phyloP scores from a whole-genome alignment of 371 early-diverging fungal species.

The Choanephora cucurbitarum region DNA sequence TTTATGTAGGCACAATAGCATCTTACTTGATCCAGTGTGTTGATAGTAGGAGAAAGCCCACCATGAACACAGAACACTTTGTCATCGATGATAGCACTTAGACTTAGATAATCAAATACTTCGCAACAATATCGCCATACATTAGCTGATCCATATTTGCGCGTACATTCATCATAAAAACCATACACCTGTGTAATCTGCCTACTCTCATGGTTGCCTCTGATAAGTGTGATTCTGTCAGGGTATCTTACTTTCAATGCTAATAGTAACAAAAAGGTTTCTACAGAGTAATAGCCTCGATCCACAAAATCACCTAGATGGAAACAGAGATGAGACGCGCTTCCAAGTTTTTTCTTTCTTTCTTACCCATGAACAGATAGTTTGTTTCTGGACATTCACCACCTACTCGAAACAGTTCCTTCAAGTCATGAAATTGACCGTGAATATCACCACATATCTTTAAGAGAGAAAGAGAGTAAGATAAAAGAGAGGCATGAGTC shows the following conservation, averaged over 20 bases:
- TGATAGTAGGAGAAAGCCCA: constrained; percentile 93
- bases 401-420: constrained; percentile 94
- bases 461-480: neutral
- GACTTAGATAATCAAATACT: constrained; percentile 95
- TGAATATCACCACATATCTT: constrained; percentile 99
- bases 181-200: constrained; percentile 99
- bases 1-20: too few species aligned
- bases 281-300: constrained; percentile 98
- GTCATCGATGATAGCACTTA: constrained; percentile 94
- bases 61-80: constrained; percentile 98
- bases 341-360: neutral
- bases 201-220: constrained; percentile 98
- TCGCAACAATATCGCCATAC: constrained; percentile 99
- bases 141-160: constrained; percentile 96
- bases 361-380: constrained; percentile 95
- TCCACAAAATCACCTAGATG: constrained; percentile 97
- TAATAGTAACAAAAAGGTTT: constrained; percentile 97
- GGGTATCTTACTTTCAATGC: constrained; percentile 97
- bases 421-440: constrained; percentile 96
- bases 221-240: constrained; percentile 94
- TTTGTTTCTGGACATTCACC: constrained; percentile 97
- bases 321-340: neutral
- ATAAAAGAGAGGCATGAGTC: neutral
- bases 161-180: constrained; percentile 98
- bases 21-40: constrained; percentile 94